A percentile compares a stretch with the other conserved stretches of the same genome.
Evolutionary conservation across 345 rosid species (phyloP).

Genomic region (Kernera saxatilis): DNA sequence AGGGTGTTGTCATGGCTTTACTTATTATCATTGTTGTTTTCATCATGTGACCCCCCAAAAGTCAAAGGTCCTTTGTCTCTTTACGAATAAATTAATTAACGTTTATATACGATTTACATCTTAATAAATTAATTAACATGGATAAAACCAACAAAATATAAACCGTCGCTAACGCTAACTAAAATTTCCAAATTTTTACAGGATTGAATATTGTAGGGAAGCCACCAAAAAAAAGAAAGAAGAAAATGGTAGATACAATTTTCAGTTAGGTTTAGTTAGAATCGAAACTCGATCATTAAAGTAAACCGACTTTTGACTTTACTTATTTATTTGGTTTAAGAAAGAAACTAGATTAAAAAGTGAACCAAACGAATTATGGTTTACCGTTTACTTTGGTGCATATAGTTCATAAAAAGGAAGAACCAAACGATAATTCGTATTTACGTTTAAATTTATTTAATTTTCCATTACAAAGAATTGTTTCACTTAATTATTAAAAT

Average conservation of each 20-base stretch:
- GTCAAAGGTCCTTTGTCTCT: conserved; percentile 7
- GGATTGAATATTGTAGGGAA: neutral
- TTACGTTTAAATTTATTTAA: neutral
- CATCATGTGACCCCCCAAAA: conserved; percentile 8
- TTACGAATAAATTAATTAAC: neutral
- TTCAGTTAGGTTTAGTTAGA: too few species aligned
- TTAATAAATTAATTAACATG: too few species aligned
- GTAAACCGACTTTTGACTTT: too few species aligned
- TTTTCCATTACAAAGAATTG: neutral
- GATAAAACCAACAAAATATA: too few species aligned
- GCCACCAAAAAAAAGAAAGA: too few species aligned
- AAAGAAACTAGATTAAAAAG: too few species aligned
- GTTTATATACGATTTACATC: neutral
- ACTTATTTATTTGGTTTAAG: too few species aligned
- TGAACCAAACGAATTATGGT: too few species aligned
- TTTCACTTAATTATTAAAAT: neutral
- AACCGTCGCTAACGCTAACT: neutral
- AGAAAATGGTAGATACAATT: too few species aligned
- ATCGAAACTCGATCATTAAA: too few species aligned
- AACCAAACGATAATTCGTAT: neutral
- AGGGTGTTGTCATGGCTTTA: conserved; percentile 9
- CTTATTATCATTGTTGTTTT: conserved; percentile 1
- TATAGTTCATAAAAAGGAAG: too few species aligned
- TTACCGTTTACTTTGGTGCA: too few species aligned
- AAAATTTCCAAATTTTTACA: neutral